These are phyloP conservation scores for Aspergillus sp. DNA, from an alignment of 2,329 filamentous ascomycete genomes.

Conservation along the genomic window DNA sequence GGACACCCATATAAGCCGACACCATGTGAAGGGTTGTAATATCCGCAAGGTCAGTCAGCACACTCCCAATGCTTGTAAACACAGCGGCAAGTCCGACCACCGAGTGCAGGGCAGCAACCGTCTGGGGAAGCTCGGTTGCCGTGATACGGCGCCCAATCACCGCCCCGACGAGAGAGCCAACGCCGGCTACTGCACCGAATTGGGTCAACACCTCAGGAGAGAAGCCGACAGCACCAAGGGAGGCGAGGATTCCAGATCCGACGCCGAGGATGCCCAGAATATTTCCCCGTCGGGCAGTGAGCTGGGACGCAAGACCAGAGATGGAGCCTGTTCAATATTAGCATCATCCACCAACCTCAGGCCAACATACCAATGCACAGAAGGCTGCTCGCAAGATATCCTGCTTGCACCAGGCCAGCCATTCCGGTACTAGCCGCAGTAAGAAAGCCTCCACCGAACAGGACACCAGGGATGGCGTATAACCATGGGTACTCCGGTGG, in stretches of 20 bases:
- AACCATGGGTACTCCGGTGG: conserved; percentile 83
- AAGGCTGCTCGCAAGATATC: conserved; percentile 74
- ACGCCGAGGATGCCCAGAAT: conserved; percentile 81
- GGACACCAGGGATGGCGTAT: conserved; percentile 63
- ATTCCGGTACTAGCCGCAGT: conserved; percentile 73
- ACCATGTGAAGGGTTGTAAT: conserved; percentile 73
- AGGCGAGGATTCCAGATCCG: conserved; percentile 70
- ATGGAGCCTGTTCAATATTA: conserved; percentile 46
- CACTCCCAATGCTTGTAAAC: conserved; percentile 77
- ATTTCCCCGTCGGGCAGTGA: conserved; percentile 76
- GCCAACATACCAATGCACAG: conserved; percentile 58
- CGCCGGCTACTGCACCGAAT: conserved; percentile 63
- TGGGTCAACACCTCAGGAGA: conserved; percentile 68
- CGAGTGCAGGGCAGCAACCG: conserved; percentile 78
- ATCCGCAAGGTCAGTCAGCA: conserved; percentile 62
- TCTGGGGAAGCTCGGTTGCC: conserved; percentile 79
- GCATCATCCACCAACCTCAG: not conserved
- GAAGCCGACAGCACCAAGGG: conserved; percentile 71
- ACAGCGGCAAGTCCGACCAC: conserved; percentile 85
- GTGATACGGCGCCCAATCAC: conserved; percentile 80
- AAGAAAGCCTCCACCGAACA: conserved; percentile 75
- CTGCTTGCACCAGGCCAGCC: conserved; percentile 75
- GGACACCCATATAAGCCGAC: conserved; percentile 73
- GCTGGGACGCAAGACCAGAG: conserved; percentile 70
- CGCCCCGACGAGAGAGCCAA: conserved; percentile 61